Base-by-base conservation (phyloP, 352 stramenopile genomes). In the Phytophthora boehmeriae region DNA sequence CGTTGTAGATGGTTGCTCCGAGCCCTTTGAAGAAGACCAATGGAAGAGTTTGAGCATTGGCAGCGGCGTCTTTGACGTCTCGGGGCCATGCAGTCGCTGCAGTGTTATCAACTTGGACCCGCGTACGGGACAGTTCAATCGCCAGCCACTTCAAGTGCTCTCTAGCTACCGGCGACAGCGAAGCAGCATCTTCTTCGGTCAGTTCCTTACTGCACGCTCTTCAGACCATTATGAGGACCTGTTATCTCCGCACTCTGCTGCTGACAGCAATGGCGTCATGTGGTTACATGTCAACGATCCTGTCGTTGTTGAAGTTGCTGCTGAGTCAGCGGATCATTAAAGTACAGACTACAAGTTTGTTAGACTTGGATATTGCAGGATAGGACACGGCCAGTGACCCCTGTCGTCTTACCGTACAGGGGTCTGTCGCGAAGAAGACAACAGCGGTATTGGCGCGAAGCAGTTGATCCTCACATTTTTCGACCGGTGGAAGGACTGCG, bases 101-200 rank as follows among this genome's bases (percentile, higher is more conserved):
- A 82, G 70, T 34, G 89, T 93, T 73, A 84, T 95, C 63, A 95
- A 96, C 52, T 75, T 97, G 48, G 78, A 97, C 60, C 87, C 75
- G 25, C 61, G 66, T 42, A 93, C 82, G 5, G 83, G 84, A 8
- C 63, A 69, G 16, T 89, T 85, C 55, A 49, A 69, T 39, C 61
- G 73, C 14, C 74, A 71, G 54, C 83, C 78, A 17, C 74, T 97
- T 39, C 83, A 91, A 53, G 73, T 84, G 28, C 79, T 97, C 5
- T 86, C 86, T 17, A 78, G 59, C 52, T 95, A 91, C 68, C 78
- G 86, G 2, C 77, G 87, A 22, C 67, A 94, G 51, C 77, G 75
- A 48, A 88, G 72, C 50, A 80, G 73, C 54, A 93, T 96, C 50
- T 85, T 92, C 67, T 96, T 97, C 55, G 86, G 87, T 11, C 86